Percentiles rank a stretch among this genome's conserved stretches.
These are phyloP conservation scores for Sutorius eximius DNA, from an alignment of 1,284 basidiomycete species.

Conservation along the genomic window DNA sequence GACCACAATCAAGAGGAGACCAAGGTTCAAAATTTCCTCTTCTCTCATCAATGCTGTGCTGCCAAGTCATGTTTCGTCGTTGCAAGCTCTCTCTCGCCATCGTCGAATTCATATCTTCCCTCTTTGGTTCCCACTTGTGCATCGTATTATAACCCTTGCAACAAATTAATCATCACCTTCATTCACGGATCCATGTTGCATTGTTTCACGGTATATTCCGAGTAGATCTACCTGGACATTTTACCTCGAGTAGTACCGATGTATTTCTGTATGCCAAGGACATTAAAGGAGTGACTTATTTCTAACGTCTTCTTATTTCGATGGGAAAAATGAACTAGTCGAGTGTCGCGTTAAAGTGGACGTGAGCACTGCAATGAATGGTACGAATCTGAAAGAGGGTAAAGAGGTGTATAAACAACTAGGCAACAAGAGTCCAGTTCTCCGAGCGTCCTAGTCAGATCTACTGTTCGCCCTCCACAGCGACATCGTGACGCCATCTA, in stretches of 20 bases:
- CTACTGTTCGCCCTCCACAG: slow-evolving; percentile 56
- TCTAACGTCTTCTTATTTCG: slow-evolving; percentile 16
- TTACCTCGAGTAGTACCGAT: slow-evolving; percentile 33
- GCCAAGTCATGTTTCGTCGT: slow-evolving; percentile 12
- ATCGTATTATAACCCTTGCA: slow-evolving; percentile 32
- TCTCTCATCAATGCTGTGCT: slow-evolving; percentile 20
- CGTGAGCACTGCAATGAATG: slow-evolving; percentile 6
- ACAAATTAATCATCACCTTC: slow-evolving; percentile 28
- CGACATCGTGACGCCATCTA: slow-evolving; percentile 75
- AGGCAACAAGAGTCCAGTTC: slow-evolving; percentile 12
- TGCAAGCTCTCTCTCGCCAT: slow-evolving; percentile 3
- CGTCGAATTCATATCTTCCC: not conserved
- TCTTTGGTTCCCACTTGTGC: slow-evolving; percentile 9
- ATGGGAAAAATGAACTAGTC: not conserved
- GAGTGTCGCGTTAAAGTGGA: slow-evolving; percentile 1
- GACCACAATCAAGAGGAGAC: slow-evolving; percentile 20
- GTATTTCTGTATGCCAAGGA: slow-evolving; percentile 38
- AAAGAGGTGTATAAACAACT: slow-evolving; percentile 3
- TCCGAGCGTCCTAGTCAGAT: slow-evolving; percentile 11
- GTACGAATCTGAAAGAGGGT: not conserved
- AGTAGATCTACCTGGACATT: slow-evolving; percentile 39
- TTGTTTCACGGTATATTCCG: slow-evolving; percentile 37
- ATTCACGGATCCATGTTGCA: slow-evolving; percentile 37
- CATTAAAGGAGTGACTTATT: slow-evolving; percentile 39
- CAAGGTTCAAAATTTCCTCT: slow-evolving; percentile 9